Percentiles rank a stretch among this genome's conserved stretches.
phyloP scores from a whole-genome alignment of 495 filamentous ascomycete species.

The Copromyces sp. region DNA sequence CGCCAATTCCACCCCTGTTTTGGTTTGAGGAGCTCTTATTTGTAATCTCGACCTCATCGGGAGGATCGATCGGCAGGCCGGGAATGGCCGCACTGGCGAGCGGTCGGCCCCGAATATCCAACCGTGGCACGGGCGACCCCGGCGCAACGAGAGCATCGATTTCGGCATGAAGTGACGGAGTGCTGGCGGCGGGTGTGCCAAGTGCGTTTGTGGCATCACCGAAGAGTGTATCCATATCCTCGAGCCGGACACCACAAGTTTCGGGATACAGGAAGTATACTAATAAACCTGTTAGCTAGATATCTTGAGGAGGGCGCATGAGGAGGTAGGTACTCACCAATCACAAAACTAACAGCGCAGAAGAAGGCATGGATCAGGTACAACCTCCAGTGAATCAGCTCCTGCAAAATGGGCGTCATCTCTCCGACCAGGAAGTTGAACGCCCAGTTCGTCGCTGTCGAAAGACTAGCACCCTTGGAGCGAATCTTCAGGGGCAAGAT shows the following conservation, averaged over 20 bases:
- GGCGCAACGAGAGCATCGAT: slow-evolving; percentile 62
- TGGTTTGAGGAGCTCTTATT: slow-evolving; percentile 11
- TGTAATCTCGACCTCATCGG: slow-evolving; percentile 21
- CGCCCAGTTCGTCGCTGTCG: slow-evolving; percentile 94
- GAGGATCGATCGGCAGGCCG: slow-evolving; percentile 30
- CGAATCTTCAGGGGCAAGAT: slow-evolving; percentile 94
- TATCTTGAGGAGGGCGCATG: background rate
- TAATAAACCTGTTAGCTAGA: slow-evolving; percentile 29
- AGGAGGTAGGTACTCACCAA: slow-evolving; percentile 55
- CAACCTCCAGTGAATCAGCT: slow-evolving; percentile 80
- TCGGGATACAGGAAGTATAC: slow-evolving; percentile 97
- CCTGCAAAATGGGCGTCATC: slow-evolving; percentile 86
- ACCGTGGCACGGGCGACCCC: slow-evolving; percentile 65
- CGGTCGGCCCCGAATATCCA: slow-evolving; percentile 51
- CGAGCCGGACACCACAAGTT: slow-evolving; percentile 85
- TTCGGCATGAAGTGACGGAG: slow-evolving; percentile 44
- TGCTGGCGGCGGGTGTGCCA: slow-evolving; percentile 46
- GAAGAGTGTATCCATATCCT: slow-evolving; percentile 91
- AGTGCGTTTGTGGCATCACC: slow-evolving; percentile 75
- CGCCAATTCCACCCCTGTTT: slow-evolving; percentile 30
- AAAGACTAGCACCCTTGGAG: slow-evolving; percentile 93
- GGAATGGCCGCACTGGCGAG: slow-evolving; percentile 27
- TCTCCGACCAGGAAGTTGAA: slow-evolving; percentile 97
- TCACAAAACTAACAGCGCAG: slow-evolving; percentile 88
- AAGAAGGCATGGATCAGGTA: slow-evolving; percentile 96